These are phyloP conservation scores for Suillus sp. DNA, from an alignment of 768 basidiomycete genomes.

Conservation along the genomic window DNA sequence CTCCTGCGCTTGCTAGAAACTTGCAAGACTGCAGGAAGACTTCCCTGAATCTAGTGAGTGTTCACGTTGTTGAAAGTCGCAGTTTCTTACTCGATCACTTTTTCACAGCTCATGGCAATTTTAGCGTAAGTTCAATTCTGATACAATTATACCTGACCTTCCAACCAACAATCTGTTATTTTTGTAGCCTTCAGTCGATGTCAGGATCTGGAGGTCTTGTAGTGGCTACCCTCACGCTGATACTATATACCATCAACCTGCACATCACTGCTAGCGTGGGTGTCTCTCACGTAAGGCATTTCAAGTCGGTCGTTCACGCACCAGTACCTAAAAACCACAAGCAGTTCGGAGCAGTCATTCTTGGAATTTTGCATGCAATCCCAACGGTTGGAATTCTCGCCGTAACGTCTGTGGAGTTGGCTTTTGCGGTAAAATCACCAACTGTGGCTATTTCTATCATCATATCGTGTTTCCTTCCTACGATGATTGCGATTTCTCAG, in stretches of 20 bases:
- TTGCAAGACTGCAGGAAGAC: slow-evolving; percentile 26
- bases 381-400: slow-evolving; percentile 29
- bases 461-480: slow-evolving; percentile 25
- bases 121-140: slow-evolving; percentile 24
- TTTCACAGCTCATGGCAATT: slow-evolving; percentile 29
- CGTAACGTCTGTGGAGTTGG: slow-evolving; percentile 23
- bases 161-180: not conserved
- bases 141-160: not conserved
- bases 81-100: not conserved
- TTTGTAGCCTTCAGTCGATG: slow-evolving; percentile 24
- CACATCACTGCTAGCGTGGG: slow-evolving; percentile 22
- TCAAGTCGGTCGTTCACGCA: not conserved
- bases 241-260: slow-evolving; percentile 34
- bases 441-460: slow-evolving; percentile 20
- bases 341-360: slow-evolving; percentile 19
- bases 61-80: not conserved
- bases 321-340: not conserved
- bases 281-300: slow-evolving; percentile 22
- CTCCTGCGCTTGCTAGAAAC: slow-evolving; percentile 23
- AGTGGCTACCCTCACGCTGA: slow-evolving; percentile 27
- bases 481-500: slow-evolving; percentile 16
- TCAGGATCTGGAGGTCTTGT: slow-evolving; percentile 23
- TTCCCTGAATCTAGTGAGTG: slow-evolving; percentile 24
- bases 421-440: slow-evolving; percentile 25
- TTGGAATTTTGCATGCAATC: slow-evolving; percentile 26